phyloP scores from a whole-genome alignment of 2,329 filamentous ascomycete genomes.

The Podosphaera fusca region DNA sequence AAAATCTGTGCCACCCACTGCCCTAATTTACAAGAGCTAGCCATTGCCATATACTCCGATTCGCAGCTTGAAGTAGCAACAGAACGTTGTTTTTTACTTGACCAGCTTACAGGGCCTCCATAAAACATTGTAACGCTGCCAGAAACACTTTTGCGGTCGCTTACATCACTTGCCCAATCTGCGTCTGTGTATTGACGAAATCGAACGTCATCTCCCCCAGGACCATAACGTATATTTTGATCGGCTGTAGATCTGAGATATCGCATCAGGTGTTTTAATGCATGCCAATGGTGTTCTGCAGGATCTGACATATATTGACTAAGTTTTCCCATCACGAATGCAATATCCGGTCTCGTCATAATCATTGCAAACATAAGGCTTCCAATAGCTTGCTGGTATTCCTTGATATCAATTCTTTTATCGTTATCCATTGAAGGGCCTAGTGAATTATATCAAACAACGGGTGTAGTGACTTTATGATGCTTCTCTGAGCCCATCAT shows the following conservation, averaged over 20 bases:
- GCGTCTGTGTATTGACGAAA: neutral
- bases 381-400: conserved; percentile 2
- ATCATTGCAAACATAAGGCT: conserved; percentile 1
- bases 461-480: neutral
- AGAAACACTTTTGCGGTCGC: neutral
- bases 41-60: neutral
- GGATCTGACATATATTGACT: neutral
- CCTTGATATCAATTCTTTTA: neutral
- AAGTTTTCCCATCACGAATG: conserved; percentile 1
- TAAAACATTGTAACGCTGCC: conserved; percentile 1
- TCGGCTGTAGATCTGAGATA: neutral
- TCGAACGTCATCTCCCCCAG: neutral
- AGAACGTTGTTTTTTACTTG: neutral
- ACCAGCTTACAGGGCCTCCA: neutral
- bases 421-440: neutral
- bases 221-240: neutral
- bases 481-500: neutral
- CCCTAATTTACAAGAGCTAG: neutral
- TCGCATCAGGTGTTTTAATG: neutral
- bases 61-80: neutral
- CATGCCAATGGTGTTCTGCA: neutral
- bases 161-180: neutral
- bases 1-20: neutral
- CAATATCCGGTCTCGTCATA: conserved; percentile 1
- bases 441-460: neutral